These are phyloP conservation scores for Claviceps monticola DNA, from an alignment of 2,329 filamentous ascomycete genomes.

Conservation along the genomic window DNA sequence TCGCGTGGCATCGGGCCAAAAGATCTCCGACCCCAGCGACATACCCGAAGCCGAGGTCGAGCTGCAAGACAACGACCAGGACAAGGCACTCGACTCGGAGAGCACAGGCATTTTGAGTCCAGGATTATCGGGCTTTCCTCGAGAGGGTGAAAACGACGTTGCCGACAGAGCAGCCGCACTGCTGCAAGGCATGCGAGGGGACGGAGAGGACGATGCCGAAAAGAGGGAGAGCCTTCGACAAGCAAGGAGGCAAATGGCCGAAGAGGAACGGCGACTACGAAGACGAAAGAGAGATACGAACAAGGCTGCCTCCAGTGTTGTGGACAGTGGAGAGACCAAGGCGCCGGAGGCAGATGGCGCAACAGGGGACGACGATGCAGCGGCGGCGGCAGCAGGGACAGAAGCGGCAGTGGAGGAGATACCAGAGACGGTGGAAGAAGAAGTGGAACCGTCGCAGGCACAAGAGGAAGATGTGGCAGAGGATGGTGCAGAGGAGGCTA, in stretches of 20 bases:
- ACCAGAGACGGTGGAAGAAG: constrained; percentile 5
- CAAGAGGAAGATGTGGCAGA: neutral
- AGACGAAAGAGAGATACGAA: constrained; percentile 45
- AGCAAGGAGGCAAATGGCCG: constrained; percentile 54
- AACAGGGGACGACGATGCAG: constrained; percentile 4
- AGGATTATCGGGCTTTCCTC: constrained; percentile 24
- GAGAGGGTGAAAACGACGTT: constrained; percentile 52
- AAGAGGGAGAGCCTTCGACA: constrained; percentile 48
- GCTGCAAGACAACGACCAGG: constrained; percentile 16
- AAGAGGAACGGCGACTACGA: constrained; percentile 59
- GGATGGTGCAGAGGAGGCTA: constrained; percentile 8
- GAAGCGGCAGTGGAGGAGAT: neutral
- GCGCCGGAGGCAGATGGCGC: constrained; percentile 11
- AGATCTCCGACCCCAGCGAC: constrained; percentile 60
- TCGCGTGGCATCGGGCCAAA: constrained; percentile 75
- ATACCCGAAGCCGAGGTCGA: constrained; percentile 39
- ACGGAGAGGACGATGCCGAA: constrained; percentile 38
- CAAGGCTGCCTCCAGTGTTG: constrained; percentile 31
- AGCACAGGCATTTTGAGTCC: constrained; percentile 37
- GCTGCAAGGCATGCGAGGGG: constrained; percentile 68
- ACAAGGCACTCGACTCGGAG: constrained; percentile 31
- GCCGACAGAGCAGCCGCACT: constrained; percentile 73
- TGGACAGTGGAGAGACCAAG: constrained; percentile 11
- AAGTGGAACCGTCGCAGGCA: constrained; percentile 3
- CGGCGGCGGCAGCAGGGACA: neutral